Evolutionary conservation across 345 rosid species (phyloP).

Genomic region (Eucalyptus marginata): DNA sequence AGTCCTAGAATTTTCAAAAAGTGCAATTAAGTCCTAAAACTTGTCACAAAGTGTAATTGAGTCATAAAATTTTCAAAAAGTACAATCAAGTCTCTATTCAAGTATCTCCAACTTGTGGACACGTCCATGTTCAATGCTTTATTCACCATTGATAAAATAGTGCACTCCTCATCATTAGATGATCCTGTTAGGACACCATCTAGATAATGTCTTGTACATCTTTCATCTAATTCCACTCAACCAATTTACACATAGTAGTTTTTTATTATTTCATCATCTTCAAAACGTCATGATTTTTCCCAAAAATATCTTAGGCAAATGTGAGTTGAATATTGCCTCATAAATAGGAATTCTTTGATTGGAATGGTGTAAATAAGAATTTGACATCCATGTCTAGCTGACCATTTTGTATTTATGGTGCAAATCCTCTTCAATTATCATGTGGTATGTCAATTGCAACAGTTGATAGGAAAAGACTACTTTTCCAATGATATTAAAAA

Average conservation of each 20-base stretch:
- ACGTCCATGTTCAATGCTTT: neutral
- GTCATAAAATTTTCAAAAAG: too few species aligned
- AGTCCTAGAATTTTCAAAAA: too few species aligned
- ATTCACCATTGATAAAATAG: neutral
- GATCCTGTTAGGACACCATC: neutral
- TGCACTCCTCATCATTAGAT: neutral
- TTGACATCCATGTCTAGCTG: neutral
- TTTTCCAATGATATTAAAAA: neutral
- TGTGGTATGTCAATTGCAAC: neutral
- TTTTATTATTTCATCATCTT: neutral
- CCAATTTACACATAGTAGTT: neutral
- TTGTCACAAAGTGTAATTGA: neutral
- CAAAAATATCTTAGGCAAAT: neutral
- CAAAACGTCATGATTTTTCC: neutral
- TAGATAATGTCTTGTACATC: neutral
- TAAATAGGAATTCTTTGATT: neutral
- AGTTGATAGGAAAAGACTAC: neutral
- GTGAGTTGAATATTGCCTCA: neutral
- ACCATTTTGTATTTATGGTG: neutral
- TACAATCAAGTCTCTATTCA: neutral
- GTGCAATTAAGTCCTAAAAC: too few species aligned
- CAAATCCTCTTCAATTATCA: neutral
- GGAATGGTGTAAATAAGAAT: neutral
- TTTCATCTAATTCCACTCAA: neutral
- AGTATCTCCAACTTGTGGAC: neutral